These are phyloP conservation scores for Backusella australiensis DNA, from an alignment of 192 early-diverging fungal species.

Conservation along the genomic window DNA sequence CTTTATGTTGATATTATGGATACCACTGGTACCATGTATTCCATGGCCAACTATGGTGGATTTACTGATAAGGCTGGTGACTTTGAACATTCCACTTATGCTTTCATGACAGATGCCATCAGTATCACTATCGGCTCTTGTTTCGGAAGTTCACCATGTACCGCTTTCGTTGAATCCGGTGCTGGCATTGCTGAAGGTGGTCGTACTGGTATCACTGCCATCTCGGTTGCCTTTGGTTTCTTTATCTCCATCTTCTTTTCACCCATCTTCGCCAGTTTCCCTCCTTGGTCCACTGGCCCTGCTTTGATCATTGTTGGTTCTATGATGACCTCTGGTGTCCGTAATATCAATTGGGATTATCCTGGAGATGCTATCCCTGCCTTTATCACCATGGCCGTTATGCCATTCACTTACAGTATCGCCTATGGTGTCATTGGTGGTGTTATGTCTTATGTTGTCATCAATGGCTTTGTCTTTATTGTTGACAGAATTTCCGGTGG, in stretches of 20 bases:
- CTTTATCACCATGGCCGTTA: slow-evolving; percentile 73
- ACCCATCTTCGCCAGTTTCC: slow-evolving; percentile 70
- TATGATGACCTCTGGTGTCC: slow-evolving; percentile 71
- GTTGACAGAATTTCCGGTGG: slow-evolving; percentile 57
- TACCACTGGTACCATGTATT: slow-evolving; percentile 83
- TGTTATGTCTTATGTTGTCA: slow-evolving; percentile 63
- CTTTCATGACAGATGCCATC: slow-evolving; percentile 73
- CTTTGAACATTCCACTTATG: slow-evolving; percentile 71
- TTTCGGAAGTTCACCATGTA: slow-evolving; percentile 74
- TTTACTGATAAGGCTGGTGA: slow-evolving; percentile 75
- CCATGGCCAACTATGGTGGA: slow-evolving; percentile 81
- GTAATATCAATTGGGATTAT: slow-evolving; percentile 70
- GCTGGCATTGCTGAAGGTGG: slow-evolving; percentile 83
- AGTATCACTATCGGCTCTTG: slow-evolving; percentile 65
- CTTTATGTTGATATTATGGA: slow-evolving; percentile 87
- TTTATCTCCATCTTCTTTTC: slow-evolving; percentile 80
- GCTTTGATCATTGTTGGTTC: slow-evolving; percentile 78
- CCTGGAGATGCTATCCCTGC: slow-evolving; percentile 54
- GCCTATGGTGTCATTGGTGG: slow-evolving; percentile 80
- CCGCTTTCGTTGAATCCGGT: slow-evolving; percentile 80
- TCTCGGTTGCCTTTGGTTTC: slow-evolving; percentile 67
- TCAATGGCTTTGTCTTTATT: slow-evolving; percentile 62
- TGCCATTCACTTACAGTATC: slow-evolving; percentile 80
- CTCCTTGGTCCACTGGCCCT: slow-evolving; percentile 49
- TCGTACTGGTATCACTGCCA: slow-evolving; percentile 71